These are phyloP conservation scores for Citrus australasica DNA, from an alignment of 345 rosid genomes.

Conservation along the genomic window DNA sequence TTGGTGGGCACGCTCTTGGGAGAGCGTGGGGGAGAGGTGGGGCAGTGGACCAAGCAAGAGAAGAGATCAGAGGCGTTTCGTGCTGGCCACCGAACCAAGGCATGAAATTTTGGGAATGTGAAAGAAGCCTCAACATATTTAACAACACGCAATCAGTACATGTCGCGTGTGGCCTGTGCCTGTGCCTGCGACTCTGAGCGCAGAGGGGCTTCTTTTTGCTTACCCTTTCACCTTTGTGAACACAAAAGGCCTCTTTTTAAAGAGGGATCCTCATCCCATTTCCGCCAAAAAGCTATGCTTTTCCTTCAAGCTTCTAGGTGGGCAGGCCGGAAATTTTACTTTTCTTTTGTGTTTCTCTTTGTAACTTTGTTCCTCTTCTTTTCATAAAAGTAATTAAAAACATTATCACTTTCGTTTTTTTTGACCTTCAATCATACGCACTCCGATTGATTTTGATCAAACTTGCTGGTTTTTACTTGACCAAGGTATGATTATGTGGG, in stretches of 20 bases:
- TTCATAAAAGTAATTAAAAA: neutral
- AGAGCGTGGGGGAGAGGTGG: neutral
- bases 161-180: conserved; percentile 20
- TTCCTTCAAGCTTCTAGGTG: neutral
- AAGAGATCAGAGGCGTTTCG: neutral
- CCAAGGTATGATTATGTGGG: neutral
- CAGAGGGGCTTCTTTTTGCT: neutral
- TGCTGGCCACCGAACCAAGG: conserved; percentile 12
- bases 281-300: neutral
- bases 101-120: conserved; percentile 18
- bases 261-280: neutral
- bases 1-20: neutral
- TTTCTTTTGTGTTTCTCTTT: neutral
- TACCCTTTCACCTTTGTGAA: neutral
- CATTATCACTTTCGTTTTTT: neutral
- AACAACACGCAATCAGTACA: conserved; percentile 29
- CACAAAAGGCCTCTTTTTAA: conserved; percentile 1
- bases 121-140: neutral
- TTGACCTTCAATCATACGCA: neutral
- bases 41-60: neutral
- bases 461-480: neutral
- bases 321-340: neutral
- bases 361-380: neutral
- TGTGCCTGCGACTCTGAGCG: too few species aligned
- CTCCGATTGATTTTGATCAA: neutral